Evolutionary conservation across 805 yeast species (phyloP), one percentile per base, ranked within the genome.

Genomic region (Yamadazyma kitorensis): DNA sequence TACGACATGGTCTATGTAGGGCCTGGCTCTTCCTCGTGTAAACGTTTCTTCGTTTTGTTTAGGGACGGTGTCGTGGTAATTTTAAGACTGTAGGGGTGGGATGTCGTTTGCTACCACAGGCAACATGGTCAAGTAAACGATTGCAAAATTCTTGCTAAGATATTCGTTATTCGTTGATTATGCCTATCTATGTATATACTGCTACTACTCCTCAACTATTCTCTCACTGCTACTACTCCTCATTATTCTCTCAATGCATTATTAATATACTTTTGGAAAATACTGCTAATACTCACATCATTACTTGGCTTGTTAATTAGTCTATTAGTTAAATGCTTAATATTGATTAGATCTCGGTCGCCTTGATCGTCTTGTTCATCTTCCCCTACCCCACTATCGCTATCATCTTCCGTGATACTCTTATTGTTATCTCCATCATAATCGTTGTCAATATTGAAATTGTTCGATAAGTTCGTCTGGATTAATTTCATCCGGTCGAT

Each of bases 211-310:
- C n/a, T n/a, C n/a, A n/a, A n/a, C n/a, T n/a, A n/a, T n/a, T n/a
- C n/a, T n/a, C n/a, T n/a, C n/a, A n/a, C n/a, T n/a, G n/a, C n/a
- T n/a, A n/a, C n/a, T n/a, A n/a, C n/a, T n/a, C n/a, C n/a, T n/a
- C n/a, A n/a, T 14, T 15, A 6, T 26, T 8, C n/a, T 16, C 6
- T 11, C 5, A 26, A n/a, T n/a, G n/a, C n/a, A n/a, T n/a, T 54
- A 45, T 62, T 65, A 26, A 65, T 57, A 39, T 65, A 63, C 30
- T 51, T 57, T 42, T 64, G 72, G 42, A 66, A 58, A 27, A 63
- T 53, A 12, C 56, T 49, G 6, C 67, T 51, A 20, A 63, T 55
- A 34, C 61, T 62, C 21, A 48, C 40, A 27, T 44, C 45, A 18
- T 36, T 36, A 16, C 41, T 36, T 5, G 43, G 34, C 17, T 49